Base-by-base conservation (phyloP, 1,139 yeast genomes). In the Meyerozyma sp. region DNA sequence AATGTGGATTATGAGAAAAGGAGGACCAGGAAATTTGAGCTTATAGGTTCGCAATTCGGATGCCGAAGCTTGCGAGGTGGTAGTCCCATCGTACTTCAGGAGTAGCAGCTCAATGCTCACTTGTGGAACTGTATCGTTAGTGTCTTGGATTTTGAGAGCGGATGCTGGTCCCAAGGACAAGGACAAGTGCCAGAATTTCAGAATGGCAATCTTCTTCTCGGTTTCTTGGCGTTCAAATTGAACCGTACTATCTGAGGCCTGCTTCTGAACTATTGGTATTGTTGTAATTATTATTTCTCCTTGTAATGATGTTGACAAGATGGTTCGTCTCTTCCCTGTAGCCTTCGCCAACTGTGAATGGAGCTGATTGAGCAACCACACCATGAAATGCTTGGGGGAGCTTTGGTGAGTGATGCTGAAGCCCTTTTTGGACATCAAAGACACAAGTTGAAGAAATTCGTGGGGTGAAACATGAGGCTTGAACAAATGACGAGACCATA, bases 391-490 rank as follows among this genome's bases (percentile, higher is more conserved):
- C 47, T 75, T 77, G 1, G 94, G 91, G 35, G 79, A 77, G 3
- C 61, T 56, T 39, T 68, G 68, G 9, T 52, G 52, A 11, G 62
- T 62, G 1, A 69, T 49, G 1, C 72, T 56, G 52, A 75, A 77
- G 37, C 61, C 56, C 46, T 72, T 73, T 40, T 71, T 69, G 1
- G 83, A 71, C 14, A 56, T 46, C 1, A 62, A 52, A 1, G 75
- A 61, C 2, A 83, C 61, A 44, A 62, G 65, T 49, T 79, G 82
- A 41, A 83, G 59, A 11, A 86, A 63, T 42, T 82, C 88, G 53
- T 79, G 84, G 0, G 90, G 84, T 0, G 93, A 81, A 2, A 84
- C 70, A 55, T 84, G 89, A 3, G 72, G 61, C 47, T 76, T 76
- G 58, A 80, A 81, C 21, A 85, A 65, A 37, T 65, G 62, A 1